Conservation (phyloP, 768 basidiomycete species). For the Infundibulicybe gibba region DNA sequence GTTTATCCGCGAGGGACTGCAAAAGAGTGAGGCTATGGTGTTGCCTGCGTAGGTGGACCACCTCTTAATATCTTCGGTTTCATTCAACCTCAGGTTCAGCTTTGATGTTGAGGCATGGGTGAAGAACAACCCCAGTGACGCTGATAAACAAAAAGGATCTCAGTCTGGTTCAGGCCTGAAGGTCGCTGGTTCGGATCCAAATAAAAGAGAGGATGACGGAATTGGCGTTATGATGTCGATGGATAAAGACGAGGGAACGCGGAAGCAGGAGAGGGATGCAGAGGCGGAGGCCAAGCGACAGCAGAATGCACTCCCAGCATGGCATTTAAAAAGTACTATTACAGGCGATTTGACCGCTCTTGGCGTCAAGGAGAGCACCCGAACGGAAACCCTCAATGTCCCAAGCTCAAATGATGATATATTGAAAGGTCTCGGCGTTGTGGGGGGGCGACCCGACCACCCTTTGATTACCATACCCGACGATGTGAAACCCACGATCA, state of each 20-base stretch:
- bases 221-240: conserved; percentile 85
- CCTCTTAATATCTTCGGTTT: neutral
- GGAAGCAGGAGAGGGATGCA: conserved; percentile 68
- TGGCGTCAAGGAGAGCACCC: conserved; percentile 71
- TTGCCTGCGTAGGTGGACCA: conserved; percentile 65
- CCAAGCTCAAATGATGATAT: conserved; percentile 67
- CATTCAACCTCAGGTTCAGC: conserved; percentile 30
- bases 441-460: conserved; percentile 34
- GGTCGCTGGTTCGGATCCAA: conserved; percentile 67
- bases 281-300: conserved; percentile 82
- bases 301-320: conserved; percentile 89
- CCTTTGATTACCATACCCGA: conserved; percentile 9
- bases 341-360: conserved; percentile 88
- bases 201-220: conserved; percentile 64
- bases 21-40: conserved; percentile 85
- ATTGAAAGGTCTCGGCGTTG: conserved; percentile 61
- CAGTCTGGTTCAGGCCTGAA: conserved; percentile 57
- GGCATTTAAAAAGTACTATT: conserved; percentile 96
- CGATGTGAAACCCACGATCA: conserved; percentile 28
- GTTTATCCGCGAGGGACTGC: conserved; percentile 81
- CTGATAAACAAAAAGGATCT: conserved; percentile 54
- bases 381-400: conserved; percentile 34
- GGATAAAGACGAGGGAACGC: conserved; percentile 82
- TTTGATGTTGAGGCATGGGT: conserved; percentile 86
- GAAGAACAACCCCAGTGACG: conserved; percentile 63